These are phyloP conservation scores for Chenopodium suecicum DNA, from an alignment of 148 eudicot genomes.

Conservation along the genomic window DNA sequence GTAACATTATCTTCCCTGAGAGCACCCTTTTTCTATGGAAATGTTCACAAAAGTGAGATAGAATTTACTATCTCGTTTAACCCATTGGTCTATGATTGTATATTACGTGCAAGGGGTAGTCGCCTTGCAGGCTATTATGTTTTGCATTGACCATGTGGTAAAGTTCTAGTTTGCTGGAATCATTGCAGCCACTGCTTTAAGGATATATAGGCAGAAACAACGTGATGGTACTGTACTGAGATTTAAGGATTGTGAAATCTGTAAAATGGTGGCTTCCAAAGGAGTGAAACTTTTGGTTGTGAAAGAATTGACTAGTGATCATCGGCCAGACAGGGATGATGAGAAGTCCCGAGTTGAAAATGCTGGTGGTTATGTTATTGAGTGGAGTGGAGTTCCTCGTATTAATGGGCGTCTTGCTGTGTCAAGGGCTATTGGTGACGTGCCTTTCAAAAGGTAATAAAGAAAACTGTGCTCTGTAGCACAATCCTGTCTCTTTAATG, in stretches of 20 bases:
- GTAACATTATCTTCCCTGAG: slow-evolving; percentile 39
- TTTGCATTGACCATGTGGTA: background rate
- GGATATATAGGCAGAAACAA: slow-evolving; percentile 63
- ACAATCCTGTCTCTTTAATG: background rate
- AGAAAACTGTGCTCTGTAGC: background rate
- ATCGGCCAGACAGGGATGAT: slow-evolving; percentile 91
- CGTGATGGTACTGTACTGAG: slow-evolving; percentile 46
- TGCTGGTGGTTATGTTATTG: slow-evolving; percentile 81
- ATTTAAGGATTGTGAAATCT: slow-evolving; percentile 50
- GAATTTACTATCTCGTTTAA: background rate
- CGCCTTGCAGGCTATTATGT: background rate
- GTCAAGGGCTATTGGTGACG: slow-evolving; percentile 94
- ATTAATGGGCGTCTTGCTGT: slow-evolving; percentile 95
- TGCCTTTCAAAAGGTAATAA: slow-evolving; percentile 76
- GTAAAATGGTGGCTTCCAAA: slow-evolving; percentile 54
- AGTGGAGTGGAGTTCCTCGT: slow-evolving; percentile 91
- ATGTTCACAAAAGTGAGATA: background rate
- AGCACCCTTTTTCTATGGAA: slow-evolving; percentile 16
- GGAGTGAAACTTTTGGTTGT: slow-evolving; percentile 56
- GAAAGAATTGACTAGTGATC: slow-evolving; percentile 90
- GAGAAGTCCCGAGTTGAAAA: slow-evolving; percentile 83
- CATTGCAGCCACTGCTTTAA: slow-evolving; percentile 73
- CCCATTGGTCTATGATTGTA: background rate
- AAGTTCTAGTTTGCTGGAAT: slow-evolving; percentile 19
- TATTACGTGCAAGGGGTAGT: background rate